These are phyloP conservation scores for Marsdenia floribunda DNA, from an alignment of 257 asterid species.

Conservation along the genomic window DNA sequence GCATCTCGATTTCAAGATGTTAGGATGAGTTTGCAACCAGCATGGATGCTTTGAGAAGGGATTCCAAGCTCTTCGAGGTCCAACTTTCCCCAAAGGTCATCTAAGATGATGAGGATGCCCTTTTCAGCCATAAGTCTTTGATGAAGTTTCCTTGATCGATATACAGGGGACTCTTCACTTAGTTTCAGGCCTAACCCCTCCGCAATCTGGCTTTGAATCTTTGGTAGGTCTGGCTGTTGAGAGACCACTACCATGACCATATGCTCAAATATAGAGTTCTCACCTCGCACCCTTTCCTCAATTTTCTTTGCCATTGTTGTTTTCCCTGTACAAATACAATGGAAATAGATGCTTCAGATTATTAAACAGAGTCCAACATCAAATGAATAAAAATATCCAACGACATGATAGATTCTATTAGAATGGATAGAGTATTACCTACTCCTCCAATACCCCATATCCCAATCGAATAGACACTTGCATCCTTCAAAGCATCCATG, in stretches of 20 bases:
- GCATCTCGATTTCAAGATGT: conserved; percentile 1
- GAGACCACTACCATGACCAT: not conserved
- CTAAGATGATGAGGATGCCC: conserved; percentile 16
- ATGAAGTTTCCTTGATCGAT: not conserved
- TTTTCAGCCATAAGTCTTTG: not conserved
- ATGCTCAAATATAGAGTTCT: not conserved
- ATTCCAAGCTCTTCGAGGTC: conserved; percentile 18
- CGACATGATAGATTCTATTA: no score
- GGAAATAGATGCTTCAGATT: not conserved
- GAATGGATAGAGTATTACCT: no score
- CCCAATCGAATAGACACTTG: not conserved
- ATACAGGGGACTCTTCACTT: not conserved
- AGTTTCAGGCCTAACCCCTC: not conserved
- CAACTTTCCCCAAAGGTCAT: conserved; percentile 28
- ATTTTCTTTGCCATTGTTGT: conserved; percentile 15
- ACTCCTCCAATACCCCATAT: not conserved
- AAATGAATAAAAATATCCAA: not conserved
- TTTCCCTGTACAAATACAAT: not conserved
- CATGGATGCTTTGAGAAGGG: not conserved
- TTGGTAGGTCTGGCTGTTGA: not conserved
- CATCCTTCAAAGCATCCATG: not conserved
- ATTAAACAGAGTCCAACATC: not conserved
- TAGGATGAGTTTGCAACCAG: conserved; percentile 17
- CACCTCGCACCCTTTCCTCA: conserved; percentile 1
- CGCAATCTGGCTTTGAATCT: not conserved